A percentile compares a stretch with the other conserved stretches of the same genome.
These are phyloP conservation scores for Alternaria postmessia DNA, from an alignment of 2,329 filamentous ascomycete species.

Conservation along the genomic window DNA sequence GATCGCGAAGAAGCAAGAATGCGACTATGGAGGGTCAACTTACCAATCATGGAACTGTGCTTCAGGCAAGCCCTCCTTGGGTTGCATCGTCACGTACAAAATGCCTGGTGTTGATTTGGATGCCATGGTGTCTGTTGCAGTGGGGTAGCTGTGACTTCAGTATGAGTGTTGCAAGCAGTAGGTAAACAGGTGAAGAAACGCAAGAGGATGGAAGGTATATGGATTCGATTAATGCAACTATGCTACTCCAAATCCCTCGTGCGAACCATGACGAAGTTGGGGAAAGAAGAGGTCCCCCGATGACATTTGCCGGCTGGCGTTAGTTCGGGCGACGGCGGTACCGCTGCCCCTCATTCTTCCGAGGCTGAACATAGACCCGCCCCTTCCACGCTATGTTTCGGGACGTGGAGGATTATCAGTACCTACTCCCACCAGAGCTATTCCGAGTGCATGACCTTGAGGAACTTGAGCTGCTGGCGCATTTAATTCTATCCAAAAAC, in stretches of 20 bases:
- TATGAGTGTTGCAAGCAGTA: neutral
- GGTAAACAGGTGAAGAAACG: neutral
- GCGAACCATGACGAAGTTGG: slow-evolving; percentile 16
- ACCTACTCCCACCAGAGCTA: neutral
- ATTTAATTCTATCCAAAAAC: neutral
- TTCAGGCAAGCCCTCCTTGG: slow-evolving; percentile 68
- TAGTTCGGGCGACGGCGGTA: slow-evolving; percentile 17
- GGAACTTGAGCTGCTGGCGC: neutral
- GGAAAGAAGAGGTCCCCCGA: slow-evolving; percentile 34
- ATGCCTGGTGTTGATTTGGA: slow-evolving; percentile 66
- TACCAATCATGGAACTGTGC: slow-evolving; percentile 77
- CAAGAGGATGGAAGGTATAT: neutral
- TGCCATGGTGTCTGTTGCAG: slow-evolving; percentile 47
- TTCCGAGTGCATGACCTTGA: neutral
- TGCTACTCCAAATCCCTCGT: slow-evolving; percentile 1
- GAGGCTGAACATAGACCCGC: slow-evolving; percentile 33
- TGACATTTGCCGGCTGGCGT: slow-evolving; percentile 42
- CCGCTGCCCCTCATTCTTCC: slow-evolving; percentile 34
- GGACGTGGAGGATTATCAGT: slow-evolving; percentile 3
- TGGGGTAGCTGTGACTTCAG: slow-evolving; percentile 6
- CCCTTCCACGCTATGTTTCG: slow-evolving; percentile 1
- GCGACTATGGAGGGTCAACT: slow-evolving; percentile 35
- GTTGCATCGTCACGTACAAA: slow-evolving; percentile 88
- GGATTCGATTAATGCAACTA: slow-evolving; percentile 7
- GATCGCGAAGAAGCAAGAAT: slow-evolving; percentile 26